Conservation (phyloP, 1,284 basidiomycete genomes). For the Hypsizygus ulmarius region DNA sequence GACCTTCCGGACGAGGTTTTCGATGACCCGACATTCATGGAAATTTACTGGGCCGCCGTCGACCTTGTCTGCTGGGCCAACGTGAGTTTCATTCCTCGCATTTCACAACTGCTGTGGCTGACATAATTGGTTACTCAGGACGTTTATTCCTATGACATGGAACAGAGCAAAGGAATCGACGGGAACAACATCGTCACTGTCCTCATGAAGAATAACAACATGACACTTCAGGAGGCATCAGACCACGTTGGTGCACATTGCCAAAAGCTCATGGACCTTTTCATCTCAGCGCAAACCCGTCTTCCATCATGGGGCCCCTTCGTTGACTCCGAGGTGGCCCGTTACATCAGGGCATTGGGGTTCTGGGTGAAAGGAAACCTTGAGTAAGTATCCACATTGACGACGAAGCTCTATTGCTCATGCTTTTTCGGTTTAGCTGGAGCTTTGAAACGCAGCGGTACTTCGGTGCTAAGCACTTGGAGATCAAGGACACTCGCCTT, state of each 20-base stretch:
- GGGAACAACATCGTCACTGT: conserved; percentile 69
- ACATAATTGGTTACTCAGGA: conserved; percentile 41
- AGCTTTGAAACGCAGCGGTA: conserved; percentile 59
- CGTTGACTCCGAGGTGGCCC: conserved; percentile 46
- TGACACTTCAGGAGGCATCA: conserved; percentile 56
- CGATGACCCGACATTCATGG: conserved; percentile 50
- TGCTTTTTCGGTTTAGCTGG: conserved; percentile 39
- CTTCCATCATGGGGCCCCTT: conserved; percentile 49
- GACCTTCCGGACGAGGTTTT: conserved; percentile 63
- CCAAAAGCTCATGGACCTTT: conserved; percentile 48
- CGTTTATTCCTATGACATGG: conserved; percentile 71
- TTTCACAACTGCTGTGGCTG: conserved; percentile 1
- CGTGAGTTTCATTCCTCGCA: conserved; percentile 36
- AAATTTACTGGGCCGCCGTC: conserved; percentile 57
- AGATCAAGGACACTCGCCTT: conserved; percentile 46
- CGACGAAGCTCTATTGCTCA: conserved; percentile 10
- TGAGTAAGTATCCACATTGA: conserved; percentile 31
- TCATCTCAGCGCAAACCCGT: conserved; percentile 41
- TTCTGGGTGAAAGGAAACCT: conserved; percentile 52
- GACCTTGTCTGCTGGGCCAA: conserved; percentile 71
- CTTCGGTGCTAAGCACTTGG: conserved; percentile 46
- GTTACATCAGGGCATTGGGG: conserved; percentile 46
- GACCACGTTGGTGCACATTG: conserved; percentile 57
- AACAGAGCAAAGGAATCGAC: conserved; percentile 64
- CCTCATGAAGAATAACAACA: conserved; percentile 52